A percentile compares a stretch with the other conserved stretches of the same genome.
These are phyloP conservation scores for Phytopythium litorale DNA, from an alignment of 352 stramenopile genomes.

Conservation along the genomic window DNA sequence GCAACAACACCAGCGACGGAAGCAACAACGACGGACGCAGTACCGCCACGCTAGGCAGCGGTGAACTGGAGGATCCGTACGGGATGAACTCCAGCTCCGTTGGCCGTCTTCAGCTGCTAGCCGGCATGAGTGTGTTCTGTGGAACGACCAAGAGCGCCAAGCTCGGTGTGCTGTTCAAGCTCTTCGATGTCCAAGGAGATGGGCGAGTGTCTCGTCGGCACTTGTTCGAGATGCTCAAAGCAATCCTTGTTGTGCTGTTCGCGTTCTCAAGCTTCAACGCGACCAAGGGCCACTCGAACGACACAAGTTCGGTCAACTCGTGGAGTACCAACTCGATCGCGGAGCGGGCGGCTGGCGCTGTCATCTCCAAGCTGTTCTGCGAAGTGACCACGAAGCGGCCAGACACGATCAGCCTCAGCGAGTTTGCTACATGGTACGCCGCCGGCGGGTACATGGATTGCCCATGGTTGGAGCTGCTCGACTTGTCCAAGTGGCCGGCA, in stretches of 20 bases:
- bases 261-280: slow-evolving; percentile 81
- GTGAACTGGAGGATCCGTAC: slow-evolving; percentile 14
- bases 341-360: slow-evolving; percentile 80
- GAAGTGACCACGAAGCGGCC: slow-evolving; percentile 55
- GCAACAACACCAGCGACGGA: slow-evolving; percentile 20
- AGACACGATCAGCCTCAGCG: slow-evolving; percentile 88
- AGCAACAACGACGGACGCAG: slow-evolving; percentile 23
- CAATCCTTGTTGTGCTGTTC: slow-evolving; percentile 76
- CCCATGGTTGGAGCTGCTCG: slow-evolving; percentile 95
- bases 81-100: slow-evolving; percentile 55
- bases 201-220: slow-evolving; percentile 65
- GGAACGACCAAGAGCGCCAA: slow-evolving; percentile 95
- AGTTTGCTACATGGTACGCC: slow-evolving; percentile 97
- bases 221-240: slow-evolving; percentile 82
- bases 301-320: slow-evolving; percentile 48
- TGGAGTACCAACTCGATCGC: slow-evolving; percentile 82
- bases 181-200: slow-evolving; percentile 64
- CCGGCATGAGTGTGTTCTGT: slow-evolving; percentile 92
- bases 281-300: slow-evolving; percentile 54
- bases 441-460: slow-evolving; percentile 92
- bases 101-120: slow-evolving; percentile 61
- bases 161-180: slow-evolving; percentile 83
- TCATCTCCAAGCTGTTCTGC: slow-evolving; percentile 89
- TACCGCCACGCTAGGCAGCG: slow-evolving; percentile 13
- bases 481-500: slow-evolving; percentile 94